Base-by-base conservation (phyloP, 2,329 filamentous ascomycete genomes). In the Cytospora piceicola region DNA sequence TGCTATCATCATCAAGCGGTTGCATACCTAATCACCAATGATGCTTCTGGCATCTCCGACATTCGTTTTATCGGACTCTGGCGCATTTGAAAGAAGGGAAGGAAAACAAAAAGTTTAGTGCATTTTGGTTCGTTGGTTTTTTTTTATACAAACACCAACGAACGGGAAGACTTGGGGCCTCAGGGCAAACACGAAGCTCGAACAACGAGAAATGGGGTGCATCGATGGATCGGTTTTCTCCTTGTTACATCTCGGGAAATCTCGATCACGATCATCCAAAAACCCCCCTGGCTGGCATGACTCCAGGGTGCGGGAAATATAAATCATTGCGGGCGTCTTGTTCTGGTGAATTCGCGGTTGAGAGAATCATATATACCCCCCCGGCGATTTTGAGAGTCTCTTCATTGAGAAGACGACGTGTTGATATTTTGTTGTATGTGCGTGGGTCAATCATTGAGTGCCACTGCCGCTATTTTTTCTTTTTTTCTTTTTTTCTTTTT, bases 301-400 rank as follows among this genome's bases (percentile, higher is more conserved):
- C 56, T 71, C 72, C 70, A 71, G 71, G 61, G 64, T 42, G 52
- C 12, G 36, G 64, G 58, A 32, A 56, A 49, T 36, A 32, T 55
- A 58, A 29, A 54, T 66, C 58, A 63, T 61, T 62, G 58, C 66
- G 59, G 69, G 70, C 73, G 76, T 78, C 79, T 81, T 81, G 76
- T 76, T 80, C 77, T 80, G 79, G 78, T 80, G 79, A 80, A 80
- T 70, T 73, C 73, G 27, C 66, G 69, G 66, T 72, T 69, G 55
- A 61, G 57, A 58, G 63, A 61, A 65, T 63, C 71, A 73, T 71
- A 75, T 79, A 80, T 78, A 80, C 78, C 79, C 77, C 76, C 73
- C 69, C 71, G 69, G 60, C 60, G 60, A 63, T 63, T 57, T 36
- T 61, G 27, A 46, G 11, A 27, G 46, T 51, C 32, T 57, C 15